phyloP scores from a whole-genome alignment of 495 filamentous ascomycete genomes.

The Recurvomyces mirabilis region DNA sequence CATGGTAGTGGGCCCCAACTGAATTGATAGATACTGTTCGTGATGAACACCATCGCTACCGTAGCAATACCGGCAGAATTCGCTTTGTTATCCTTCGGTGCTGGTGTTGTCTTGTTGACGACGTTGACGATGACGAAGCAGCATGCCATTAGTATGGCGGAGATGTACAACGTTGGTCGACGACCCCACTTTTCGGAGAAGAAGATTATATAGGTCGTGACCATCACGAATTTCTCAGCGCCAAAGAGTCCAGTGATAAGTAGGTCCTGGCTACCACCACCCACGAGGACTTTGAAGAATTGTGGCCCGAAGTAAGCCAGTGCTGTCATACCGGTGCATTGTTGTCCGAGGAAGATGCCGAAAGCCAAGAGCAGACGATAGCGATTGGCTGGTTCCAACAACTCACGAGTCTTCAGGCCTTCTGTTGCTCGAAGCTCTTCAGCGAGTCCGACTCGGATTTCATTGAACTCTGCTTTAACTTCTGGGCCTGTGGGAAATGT shows the following conservation, averaged over 20 bases:
- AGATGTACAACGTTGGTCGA: constrained; percentile 5
- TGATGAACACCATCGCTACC: constrained; percentile 22
- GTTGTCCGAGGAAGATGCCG: constrained; percentile 40
- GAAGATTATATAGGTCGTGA: constrained; percentile 15
- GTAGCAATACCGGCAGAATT: constrained; percentile 17
- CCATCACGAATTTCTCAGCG: constrained; percentile 18
- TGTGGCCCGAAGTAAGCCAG: constrained; percentile 25
- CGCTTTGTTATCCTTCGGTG: not conserved
- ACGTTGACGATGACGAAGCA: constrained; percentile 13
- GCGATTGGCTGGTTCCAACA: constrained; percentile 29
- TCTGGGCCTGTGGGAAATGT: constrained; percentile 20
- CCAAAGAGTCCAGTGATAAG: constrained; percentile 19
- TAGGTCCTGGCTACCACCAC: constrained; percentile 10
- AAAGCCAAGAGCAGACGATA: constrained; percentile 32
- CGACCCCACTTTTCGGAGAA: constrained; percentile 16
- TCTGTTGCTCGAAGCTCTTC: constrained; percentile 13
- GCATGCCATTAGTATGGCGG: constrained; percentile 14
- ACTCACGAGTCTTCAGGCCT: constrained; percentile 22
- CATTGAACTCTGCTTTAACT: constrained; percentile 36
- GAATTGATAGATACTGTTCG: constrained; percentile 18
- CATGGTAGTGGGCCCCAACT: constrained; percentile 26
- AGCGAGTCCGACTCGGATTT: constrained; percentile 22
- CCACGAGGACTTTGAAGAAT: constrained; percentile 24
- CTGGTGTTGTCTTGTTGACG: constrained; percentile 10
- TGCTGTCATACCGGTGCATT: constrained; percentile 31